Conservation (phyloP, 371 early-diverging fungal species). For the Coemansia sp. region DNA sequence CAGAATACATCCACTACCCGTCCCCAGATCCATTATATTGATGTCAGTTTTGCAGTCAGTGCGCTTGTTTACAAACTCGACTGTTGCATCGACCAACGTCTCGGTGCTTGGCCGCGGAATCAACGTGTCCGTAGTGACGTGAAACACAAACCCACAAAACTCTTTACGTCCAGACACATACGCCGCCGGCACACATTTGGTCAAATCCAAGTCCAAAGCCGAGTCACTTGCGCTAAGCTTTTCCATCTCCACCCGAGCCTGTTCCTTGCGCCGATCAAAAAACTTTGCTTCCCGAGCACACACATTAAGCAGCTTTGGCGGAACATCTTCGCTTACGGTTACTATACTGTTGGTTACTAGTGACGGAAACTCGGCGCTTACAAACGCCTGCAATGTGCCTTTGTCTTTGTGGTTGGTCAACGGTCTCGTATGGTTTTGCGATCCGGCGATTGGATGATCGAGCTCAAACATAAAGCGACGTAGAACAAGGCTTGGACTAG, state of each 20-base stretch:
- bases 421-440: conserved; percentile 57
- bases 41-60: not conserved
- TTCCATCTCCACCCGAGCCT: conserved; percentile 54
- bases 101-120: conserved; percentile 73
- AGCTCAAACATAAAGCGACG: conserved; percentile 38
- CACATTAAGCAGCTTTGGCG: conserved; percentile 42
- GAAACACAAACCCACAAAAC: conserved; percentile 60
- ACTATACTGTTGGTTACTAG: conserved; percentile 55
- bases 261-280: conserved; percentile 53
- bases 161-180: conserved; percentile 59
- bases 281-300: conserved; percentile 61
- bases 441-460: conserved; percentile 63
- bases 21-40: conserved; percentile 68
- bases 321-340: conserved; percentile 51
- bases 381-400: conserved; percentile 60
- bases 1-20: conserved; percentile 72
- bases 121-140: conserved; percentile 62
- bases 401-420: conserved; percentile 64
- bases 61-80: conserved; percentile 7
- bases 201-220: conserved; percentile 7
- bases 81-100: conserved; percentile 59
- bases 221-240: not conserved
- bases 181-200: conserved; percentile 56
- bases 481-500: conserved; percentile 36
- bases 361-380: conserved; percentile 54